phyloP scores from a whole-genome alignment of 2,329 filamentous ascomycete species.

The Cercospora sp. region DNA sequence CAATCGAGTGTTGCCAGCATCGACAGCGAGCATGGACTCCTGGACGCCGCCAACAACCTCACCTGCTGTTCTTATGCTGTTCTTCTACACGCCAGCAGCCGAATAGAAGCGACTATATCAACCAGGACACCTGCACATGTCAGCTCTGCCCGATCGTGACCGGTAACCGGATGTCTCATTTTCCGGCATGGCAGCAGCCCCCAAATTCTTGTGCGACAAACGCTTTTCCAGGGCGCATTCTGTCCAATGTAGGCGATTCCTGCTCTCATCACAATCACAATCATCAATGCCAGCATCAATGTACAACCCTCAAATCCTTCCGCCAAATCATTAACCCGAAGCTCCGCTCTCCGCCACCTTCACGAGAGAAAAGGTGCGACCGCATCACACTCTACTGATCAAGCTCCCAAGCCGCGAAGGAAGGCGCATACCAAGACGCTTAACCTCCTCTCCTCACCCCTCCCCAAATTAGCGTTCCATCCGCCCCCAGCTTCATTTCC shows the following conservation, averaged over 20 bases:
- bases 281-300: neutral
- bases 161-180: neutral
- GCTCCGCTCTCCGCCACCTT: neutral
- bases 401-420: conserved; percentile 9
- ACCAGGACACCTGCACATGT: neutral
- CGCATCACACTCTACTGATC: neutral
- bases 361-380: neutral
- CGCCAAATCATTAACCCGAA: neutral
- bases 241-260: neutral
- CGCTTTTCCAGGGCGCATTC: neutral
- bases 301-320: neutral
- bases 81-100: neutral
- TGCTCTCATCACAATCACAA: neutral
- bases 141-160: neutral
- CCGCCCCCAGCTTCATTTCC: neutral
- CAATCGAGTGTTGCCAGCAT: neutral
- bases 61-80: neutral
- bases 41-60: neutral
- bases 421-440: conserved; percentile 1
- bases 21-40: neutral
- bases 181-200: neutral
- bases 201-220: neutral
- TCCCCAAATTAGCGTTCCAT: neutral
- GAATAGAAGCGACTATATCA: neutral
- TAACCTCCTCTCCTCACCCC: neutral